These are phyloP conservation scores for Graphilbum ipis-grandicollis DNA, from an alignment of 2,329 filamentous ascomycete genomes.

Conservation along the genomic window DNA sequence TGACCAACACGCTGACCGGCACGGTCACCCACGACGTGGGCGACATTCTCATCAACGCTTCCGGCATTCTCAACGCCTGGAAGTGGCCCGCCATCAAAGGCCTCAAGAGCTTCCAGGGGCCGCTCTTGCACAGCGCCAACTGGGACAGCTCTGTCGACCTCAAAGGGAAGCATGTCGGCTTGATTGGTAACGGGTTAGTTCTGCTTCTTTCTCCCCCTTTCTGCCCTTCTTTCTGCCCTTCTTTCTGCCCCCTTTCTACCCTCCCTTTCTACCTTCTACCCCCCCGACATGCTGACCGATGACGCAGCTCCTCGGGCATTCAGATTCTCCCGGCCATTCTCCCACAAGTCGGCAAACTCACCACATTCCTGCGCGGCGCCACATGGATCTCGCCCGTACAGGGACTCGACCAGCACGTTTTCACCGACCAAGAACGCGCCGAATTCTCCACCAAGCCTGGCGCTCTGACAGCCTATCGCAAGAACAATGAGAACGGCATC, in stretches of 20 bases:
- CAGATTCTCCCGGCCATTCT: slow-evolving; percentile 13
- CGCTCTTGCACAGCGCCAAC: slow-evolving; percentile 13
- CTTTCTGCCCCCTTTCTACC: too few relatives aligned
- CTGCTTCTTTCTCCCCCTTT: too few relatives aligned
- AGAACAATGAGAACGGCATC: too few relatives aligned
- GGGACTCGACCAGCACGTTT: too few relatives aligned
- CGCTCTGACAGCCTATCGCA: too few relatives aligned
- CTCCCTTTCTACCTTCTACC: too few relatives aligned
- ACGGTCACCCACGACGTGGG: slow-evolving; percentile 6
- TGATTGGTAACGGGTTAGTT: slow-evolving; percentile 17
- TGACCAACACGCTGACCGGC: slow-evolving; percentile 10
- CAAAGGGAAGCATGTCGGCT: slow-evolving; percentile 12
- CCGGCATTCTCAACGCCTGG: slow-evolving; percentile 10
- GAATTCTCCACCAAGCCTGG: too few relatives aligned
- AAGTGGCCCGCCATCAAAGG: slow-evolving; percentile 15
- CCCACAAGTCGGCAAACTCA: slow-evolving; percentile 2
- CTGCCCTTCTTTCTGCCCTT: too few relatives aligned
- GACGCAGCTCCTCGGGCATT: slow-evolving; percentile 13
- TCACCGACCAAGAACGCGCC: too few relatives aligned
- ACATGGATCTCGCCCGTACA: slow-evolving; percentile 35
- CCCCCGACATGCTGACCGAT: too few relatives aligned
- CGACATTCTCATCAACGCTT: slow-evolving; percentile 8
- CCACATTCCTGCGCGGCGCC: slow-evolving; percentile 4
- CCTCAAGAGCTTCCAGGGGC: slow-evolving; percentile 14
- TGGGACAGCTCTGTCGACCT: slow-evolving; percentile 12